phyloP scores from a whole-genome alignment of 257 asterid species.

The Rhazya stricta region DNA sequence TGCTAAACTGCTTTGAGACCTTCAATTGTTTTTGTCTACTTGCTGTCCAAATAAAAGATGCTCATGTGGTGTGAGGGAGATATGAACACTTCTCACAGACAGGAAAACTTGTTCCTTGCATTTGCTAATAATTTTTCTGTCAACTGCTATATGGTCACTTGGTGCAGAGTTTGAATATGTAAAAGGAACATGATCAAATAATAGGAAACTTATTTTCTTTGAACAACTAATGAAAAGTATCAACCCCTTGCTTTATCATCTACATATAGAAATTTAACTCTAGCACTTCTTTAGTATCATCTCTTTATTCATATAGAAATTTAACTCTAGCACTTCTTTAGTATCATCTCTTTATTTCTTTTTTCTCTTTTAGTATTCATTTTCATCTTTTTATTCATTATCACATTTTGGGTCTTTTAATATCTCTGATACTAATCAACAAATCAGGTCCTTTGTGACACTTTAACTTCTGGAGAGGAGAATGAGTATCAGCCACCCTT shows the following conservation, averaged over 20 bases:
- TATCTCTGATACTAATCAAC: slow-evolving; percentile 1
- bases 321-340: not conserved
- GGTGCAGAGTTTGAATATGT: not conserved
- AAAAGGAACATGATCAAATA: not conserved
- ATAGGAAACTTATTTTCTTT: not conserved
- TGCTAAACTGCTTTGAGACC: not conserved
- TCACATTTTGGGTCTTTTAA: no score
- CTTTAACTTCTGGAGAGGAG: slow-evolving; percentile 48
- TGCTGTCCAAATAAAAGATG: not conserved
- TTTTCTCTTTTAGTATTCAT: not conserved
- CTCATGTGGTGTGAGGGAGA: not conserved
- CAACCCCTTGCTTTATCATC: not conserved
- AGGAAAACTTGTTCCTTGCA: not conserved
- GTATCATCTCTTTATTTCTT: not conserved
- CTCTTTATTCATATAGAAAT: not conserved
- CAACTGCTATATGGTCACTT: not conserved
- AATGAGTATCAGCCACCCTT: slow-evolving; percentile 47
- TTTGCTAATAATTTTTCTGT: not conserved
- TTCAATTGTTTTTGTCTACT: not conserved
- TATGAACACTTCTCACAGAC: not conserved
- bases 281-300: not conserved
- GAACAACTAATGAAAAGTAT: not conserved
- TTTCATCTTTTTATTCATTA: not conserved
- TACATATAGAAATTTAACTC: not conserved
- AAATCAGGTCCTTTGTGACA: slow-evolving; percentile 54